Evolutionary conservation across 139 green algal species (phyloP), one percentile per base, ranked within the genome.

Genomic region (Deuterostichococcus epilithicus): DNA sequence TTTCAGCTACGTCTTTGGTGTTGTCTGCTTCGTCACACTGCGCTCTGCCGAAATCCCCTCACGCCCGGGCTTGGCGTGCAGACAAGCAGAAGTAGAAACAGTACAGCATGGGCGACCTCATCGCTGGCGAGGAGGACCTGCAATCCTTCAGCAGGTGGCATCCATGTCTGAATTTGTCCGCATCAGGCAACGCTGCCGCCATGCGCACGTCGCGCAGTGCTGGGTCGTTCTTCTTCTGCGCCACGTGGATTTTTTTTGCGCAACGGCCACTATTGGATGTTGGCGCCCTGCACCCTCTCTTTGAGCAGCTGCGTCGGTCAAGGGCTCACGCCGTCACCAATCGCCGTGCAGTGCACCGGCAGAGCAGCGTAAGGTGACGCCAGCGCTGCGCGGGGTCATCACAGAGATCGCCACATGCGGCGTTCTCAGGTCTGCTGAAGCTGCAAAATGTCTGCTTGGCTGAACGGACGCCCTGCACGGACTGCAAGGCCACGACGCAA

Each of bases 351-450:
- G 78, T 33, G 4, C 52, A 5, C 33, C 44, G 0, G 36, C 45
- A 26, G 47, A 10, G 18, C 42, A 78, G 25, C 68, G 80, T 2
- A 60, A 72, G 30, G 39, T 87, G 1, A 87, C 81, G 13, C 59
- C 73, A 10, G 52, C 82, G 8, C 73, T 91, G 18, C 72, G 77
- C 3, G 85, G 87, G 1, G 84, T 92, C 6, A 44, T 92, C 22
- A 81, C 80, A 38, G 87, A 92, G 47, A 81, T 80, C 26, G 87
- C 87, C 2, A 78, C 83, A 1, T 87, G 83, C 37, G 87, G 83
- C 18, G n/a, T 83, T 0, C 75, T 90, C 28, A 82, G 87, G 32
- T 76, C 3, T n/a, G 36, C 26, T 66, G 52, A 37, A 52, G 42
- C 8, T 23, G 13, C 13, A 13, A 52, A 8, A 52, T 52, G 8